Base-by-base conservation (phyloP, 2,329 filamentous ascomycete species). In the Penicillium aurantiogriseum region DNA sequence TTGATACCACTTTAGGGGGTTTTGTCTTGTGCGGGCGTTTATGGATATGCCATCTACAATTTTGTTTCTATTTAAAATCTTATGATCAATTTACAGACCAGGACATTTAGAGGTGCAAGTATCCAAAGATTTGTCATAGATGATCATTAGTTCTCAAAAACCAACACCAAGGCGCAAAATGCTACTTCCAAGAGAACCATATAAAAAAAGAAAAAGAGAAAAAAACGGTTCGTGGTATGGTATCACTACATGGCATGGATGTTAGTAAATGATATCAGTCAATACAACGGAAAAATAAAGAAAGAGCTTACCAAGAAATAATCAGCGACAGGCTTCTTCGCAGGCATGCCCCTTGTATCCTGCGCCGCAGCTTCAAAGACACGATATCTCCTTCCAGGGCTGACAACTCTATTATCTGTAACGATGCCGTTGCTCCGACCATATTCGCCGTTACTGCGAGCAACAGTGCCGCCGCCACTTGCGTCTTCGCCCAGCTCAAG, bases 311-410 rank as follows among this genome's bases (percentile, higher is more conserved):
- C 76, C 76, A 99, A 80, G 76, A 99, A 99, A 80, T 97, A 99
- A 77, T 97, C 93, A 15, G 92, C 92, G 52, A 96, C 91, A 3
- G 94, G 94, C 77, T 97, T 97, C 84, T 99, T 99, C 3, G 94
- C 94, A 58, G 94, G 94, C 94, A 99, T 99, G 5, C 94, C 94
- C 67, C 94, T 84, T 2, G 89, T 92, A 74, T 97, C 94, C 78
- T 99, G 94, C 51, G 94, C 92, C 53, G 94, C 94, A 0, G 94
- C 94, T 70, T 97, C 92, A 72, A 99, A 99, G 10, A 99, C 93
- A 36, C 93, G 82, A 77, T 99, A 99, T 65, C 94, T 82, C 68
- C 94, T 84, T 3, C 92, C 94, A 1, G 94, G 94, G 1, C 92
- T 92, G 43, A 79, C 70, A 36, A 80, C 75, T 38, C 81, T 72